Percentiles rank a stretch among this genome's conserved stretches.
Conservation (phyloP, 1,284 basidiomycete species). For the Lignosus rhinocerotis region DNA sequence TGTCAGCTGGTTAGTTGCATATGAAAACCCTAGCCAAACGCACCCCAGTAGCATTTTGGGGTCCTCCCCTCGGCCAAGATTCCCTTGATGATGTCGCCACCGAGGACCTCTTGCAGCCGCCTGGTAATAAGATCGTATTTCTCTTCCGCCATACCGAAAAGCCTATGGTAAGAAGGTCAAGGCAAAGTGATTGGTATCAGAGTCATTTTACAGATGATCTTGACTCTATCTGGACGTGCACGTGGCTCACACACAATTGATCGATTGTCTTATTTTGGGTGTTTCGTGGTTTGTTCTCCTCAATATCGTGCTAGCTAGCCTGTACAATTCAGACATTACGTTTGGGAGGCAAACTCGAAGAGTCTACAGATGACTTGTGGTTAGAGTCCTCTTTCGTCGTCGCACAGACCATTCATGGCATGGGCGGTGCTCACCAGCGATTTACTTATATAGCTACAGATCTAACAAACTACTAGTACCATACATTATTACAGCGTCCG, state of each 20-base stretch:
- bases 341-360: background rate
- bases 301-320: too few relatives aligned
- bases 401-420: too few relatives aligned
- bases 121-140: constrained; percentile 88
- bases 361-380: too few relatives aligned
- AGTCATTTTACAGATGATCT: background rate
- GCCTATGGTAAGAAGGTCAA: background rate
- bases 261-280: constrained; percentile 5
- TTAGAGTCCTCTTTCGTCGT: too few relatives aligned
- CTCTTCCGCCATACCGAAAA: constrained; percentile 43
- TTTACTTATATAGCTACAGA: constrained; percentile 15
- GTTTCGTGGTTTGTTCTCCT: constrained; percentile 3
- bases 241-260: constrained; percentile 2
- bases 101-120: constrained; percentile 86
- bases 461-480: constrained; percentile 5
- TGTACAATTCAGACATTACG: background rate
- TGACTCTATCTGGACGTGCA: constrained; percentile 17
- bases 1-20: background rate
- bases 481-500: constrained; percentile 3
- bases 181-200: background rate
- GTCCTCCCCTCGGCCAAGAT: constrained; percentile 79
- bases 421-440: background rate
- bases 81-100: constrained; percentile 81
- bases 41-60: constrained; percentile 90
- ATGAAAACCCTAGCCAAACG: background rate